Conservation (phyloP, 495 filamentous ascomycete genomes). For the Aspergillus leporis region DNA sequence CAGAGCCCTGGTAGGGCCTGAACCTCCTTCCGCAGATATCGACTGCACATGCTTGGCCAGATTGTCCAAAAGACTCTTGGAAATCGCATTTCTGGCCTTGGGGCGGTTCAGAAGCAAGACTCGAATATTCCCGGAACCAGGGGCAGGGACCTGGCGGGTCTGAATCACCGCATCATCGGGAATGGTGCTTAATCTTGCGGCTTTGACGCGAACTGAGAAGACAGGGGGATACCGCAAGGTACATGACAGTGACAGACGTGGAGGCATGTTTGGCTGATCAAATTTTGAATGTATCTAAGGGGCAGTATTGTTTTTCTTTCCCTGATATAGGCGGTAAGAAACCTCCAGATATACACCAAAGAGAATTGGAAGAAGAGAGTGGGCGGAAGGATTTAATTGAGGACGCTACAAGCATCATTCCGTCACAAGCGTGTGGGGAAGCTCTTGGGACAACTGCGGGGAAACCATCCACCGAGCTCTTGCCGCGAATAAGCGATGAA, state of each 20-base stretch:
- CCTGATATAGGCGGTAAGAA: neutral
- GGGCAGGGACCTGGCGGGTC: slow-evolving; percentile 70
- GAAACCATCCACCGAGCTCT: slow-evolving; percentile 6
- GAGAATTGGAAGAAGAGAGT: slow-evolving; percentile 9
- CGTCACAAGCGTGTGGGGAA: slow-evolving; percentile 20
- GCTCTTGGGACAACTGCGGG: slow-evolving; percentile 19
- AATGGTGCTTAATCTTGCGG: slow-evolving; percentile 40
- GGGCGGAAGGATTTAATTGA: neutral
- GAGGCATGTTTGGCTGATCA: slow-evolving; percentile 30
- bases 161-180: slow-evolving; percentile 59
- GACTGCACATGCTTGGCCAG: slow-evolving; percentile 68
- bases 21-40: slow-evolving; percentile 66
- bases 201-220: slow-evolving; percentile 28
- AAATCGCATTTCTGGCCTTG: slow-evolving; percentile 85
- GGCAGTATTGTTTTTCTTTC: no score
- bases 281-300: neutral
- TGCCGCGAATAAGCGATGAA: slow-evolving; percentile 23
- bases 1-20: slow-evolving; percentile 68
- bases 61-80: slow-evolving; percentile 67
- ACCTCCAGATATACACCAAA: neutral
- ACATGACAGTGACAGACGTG: slow-evolving; percentile 32
- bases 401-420: no score
- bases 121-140: slow-evolving; percentile 80
- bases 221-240: slow-evolving; percentile 23
- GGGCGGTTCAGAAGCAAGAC: slow-evolving; percentile 87